Evolutionary conservation across 1,139 yeast species (phyloP).

Genomic region (Yamadazyma kanchanaburiensis): DNA sequence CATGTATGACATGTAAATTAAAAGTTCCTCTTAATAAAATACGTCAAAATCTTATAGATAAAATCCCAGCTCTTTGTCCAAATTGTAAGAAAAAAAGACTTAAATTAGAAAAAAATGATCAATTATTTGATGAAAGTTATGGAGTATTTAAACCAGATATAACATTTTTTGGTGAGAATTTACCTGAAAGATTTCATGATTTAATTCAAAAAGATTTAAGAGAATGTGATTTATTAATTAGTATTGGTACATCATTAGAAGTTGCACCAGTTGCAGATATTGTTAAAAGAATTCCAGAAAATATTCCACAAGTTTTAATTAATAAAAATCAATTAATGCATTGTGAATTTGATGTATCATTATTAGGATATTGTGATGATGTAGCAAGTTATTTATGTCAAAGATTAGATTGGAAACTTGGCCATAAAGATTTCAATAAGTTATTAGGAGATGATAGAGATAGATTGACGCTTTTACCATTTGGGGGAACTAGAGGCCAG

Average conservation of each 20-base stretch:
- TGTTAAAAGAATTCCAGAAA: conserved; percentile 66
- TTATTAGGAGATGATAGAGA: conserved; percentile 17
- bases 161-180: conserved; percentile 87
- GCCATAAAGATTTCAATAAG: conserved; percentile 41
- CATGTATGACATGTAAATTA: conserved; percentile 77
- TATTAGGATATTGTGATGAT: conserved; percentile 87
- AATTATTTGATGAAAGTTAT: conserved; percentile 39
- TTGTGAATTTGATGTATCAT: conserved; percentile 74
- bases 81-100: conserved; percentile 52
- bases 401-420: conserved; percentile 63
- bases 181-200: conserved; percentile 73
- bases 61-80: conserved; percentile 72
- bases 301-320: conserved; percentile 80
- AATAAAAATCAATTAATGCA: conserved; percentile 79
- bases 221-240: conserved; percentile 75
- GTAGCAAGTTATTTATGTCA: conserved; percentile 66
- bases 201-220: conserved; percentile 55
- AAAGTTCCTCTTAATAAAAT: conserved; percentile 67
- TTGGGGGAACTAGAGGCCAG: conserved; percentile 22
- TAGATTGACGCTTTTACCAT: conserved; percentile 17
- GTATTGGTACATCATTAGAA: conserved; percentile 91
- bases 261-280: conserved; percentile 97
- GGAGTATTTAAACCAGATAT: conserved; percentile 97
- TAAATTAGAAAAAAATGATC: conserved; percentile 23
- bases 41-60: conserved; percentile 56